These are phyloP conservation scores for Exserohilum rostratum DNA, from an alignment of 2,329 filamentous ascomycete species.

Conservation along the genomic window DNA sequence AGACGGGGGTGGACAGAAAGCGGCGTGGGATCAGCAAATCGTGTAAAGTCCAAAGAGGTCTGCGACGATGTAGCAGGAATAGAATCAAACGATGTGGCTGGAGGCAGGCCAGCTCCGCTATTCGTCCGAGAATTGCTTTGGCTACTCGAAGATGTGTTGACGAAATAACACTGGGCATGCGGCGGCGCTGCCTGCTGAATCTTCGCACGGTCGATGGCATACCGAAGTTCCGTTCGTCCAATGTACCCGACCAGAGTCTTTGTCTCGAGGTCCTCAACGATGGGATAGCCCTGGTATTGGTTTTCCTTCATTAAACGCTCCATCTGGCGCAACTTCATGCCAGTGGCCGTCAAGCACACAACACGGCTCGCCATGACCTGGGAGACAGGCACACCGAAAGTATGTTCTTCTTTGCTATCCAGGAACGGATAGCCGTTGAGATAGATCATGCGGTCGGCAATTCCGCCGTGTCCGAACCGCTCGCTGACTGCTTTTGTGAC, in stretches of 20 bases:
- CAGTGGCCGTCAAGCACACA: conserved; percentile 74
- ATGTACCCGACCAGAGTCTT: conserved; percentile 88
- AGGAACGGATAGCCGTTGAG: conserved; percentile 97
- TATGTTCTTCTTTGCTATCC: conserved; percentile 96
- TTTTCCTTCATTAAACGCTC: conserved; percentile 78
- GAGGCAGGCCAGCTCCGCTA: conserved; percentile 20
- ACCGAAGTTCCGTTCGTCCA: conserved; percentile 86
- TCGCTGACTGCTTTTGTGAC: conserved; percentile 94
- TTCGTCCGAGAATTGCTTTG: conserved; percentile 28
- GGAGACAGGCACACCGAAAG: conserved; percentile 92
- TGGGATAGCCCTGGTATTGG: conserved; percentile 89
- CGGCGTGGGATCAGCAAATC: conserved; percentile 87
- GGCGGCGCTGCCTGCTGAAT: conserved; percentile 65
- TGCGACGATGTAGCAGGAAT: conserved; percentile 60
- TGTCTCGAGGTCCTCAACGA: conserved; percentile 74
- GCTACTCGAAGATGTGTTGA: conserved; percentile 45
- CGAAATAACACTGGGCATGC: conserved; percentile 76
- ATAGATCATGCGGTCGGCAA: conserved; percentile 98
- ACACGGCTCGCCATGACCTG: conserved; percentile 84
- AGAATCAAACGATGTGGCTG: conserved; percentile 62
- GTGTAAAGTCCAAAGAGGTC: conserved; percentile 76
- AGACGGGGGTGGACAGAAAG: conserved; percentile 89
- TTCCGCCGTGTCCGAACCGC: conserved; percentile 91
- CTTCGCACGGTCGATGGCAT: conserved; percentile 82
- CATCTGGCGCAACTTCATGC: conserved; percentile 75